Conservation (phyloP, 2,329 filamentous ascomycete genomes). For the Tolypocladium amazonense region DNA sequence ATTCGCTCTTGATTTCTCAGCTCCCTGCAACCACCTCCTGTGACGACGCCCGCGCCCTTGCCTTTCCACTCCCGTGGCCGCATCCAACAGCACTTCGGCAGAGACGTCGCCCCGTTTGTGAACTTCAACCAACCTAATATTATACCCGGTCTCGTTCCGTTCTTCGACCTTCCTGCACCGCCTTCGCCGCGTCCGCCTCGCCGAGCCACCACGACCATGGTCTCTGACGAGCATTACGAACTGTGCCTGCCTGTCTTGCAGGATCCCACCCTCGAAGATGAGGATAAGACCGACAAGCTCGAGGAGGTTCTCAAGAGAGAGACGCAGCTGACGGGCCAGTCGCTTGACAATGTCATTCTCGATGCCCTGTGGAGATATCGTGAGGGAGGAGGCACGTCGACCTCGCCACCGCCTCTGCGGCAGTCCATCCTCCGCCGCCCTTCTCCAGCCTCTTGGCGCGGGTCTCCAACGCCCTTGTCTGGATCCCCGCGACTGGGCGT, state of each 20-base stretch:
- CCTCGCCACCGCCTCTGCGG: conserved; percentile 75
- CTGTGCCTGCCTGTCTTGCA: conserved; percentile 82
- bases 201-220: conserved; percentile 48
- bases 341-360: conserved; percentile 81
- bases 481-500: conserved; percentile 75
- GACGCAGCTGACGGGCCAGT: conserved; percentile 62
- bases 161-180: neutral
- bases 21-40: neutral
- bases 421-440: conserved; percentile 83
- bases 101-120: neutral
- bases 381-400: conserved; percentile 50
- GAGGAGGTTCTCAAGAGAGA: conserved; percentile 77
- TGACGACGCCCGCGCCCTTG: neutral
- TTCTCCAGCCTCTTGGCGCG: conserved; percentile 89
- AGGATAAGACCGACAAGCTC: conserved; percentile 88
- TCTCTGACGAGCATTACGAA: conserved; percentile 87
- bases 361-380: conserved; percentile 84
- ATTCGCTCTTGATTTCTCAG: neutral
- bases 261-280: conserved; percentile 73
- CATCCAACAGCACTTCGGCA: neutral
- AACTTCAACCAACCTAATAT: neutral
- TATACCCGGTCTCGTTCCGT: neutral
- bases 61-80: neutral
- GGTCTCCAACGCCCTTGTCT: conserved; percentile 67
- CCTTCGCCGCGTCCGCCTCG: neutral